These are phyloP conservation scores for Coffea eugenioides DNA, from an alignment of 257 asterid genomes.

Conservation along the genomic window DNA sequence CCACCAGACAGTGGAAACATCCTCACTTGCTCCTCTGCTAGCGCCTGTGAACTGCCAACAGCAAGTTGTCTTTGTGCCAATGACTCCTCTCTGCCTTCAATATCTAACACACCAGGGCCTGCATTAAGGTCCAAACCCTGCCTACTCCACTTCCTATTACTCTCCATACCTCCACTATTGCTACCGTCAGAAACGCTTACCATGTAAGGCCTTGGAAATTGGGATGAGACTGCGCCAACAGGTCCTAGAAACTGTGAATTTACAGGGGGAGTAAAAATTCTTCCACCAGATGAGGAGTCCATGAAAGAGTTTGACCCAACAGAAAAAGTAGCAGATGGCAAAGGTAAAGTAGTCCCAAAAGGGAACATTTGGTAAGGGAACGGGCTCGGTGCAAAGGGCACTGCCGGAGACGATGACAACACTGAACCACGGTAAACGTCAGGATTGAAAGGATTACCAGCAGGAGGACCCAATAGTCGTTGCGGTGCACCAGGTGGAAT, in stretches of 20 bases:
- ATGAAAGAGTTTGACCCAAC: constrained; percentile 38
- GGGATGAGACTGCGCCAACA: constrained; percentile 52
- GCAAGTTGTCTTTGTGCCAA: constrained; percentile 53
- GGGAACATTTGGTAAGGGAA: constrained; percentile 42
- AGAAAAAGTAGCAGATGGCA: constrained; percentile 56
- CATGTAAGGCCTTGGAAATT: constrained; percentile 68
- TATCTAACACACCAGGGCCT: constrained; percentile 68
- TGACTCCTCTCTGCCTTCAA: constrained; percentile 58
- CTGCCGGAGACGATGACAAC: constrained; percentile 79
- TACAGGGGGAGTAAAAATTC: constrained; percentile 49
- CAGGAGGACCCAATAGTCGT: constrained; percentile 60
- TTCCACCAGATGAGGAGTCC: constrained; percentile 50
- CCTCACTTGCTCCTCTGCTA: constrained; percentile 65
- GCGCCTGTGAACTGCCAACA: constrained; percentile 56
- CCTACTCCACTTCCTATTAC: constrained; percentile 64
- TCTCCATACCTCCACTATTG: constrained; percentile 46
- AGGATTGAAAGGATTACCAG: constrained; percentile 41
- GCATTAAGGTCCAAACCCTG: constrained; percentile 84
- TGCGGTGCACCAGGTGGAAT: constrained; percentile 62
- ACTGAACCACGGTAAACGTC: constrained; percentile 82
- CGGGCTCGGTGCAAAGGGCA: constrained; percentile 29
- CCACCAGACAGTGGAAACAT: constrained; percentile 51
- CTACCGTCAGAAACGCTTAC: constrained; percentile 47
- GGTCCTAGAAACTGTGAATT: constrained; percentile 61
- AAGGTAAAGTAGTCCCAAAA: constrained; percentile 55